phyloP scores from a whole-genome alignment of 1,284 basidiomycete genomes.

The Boletus semigastroideus region DNA sequence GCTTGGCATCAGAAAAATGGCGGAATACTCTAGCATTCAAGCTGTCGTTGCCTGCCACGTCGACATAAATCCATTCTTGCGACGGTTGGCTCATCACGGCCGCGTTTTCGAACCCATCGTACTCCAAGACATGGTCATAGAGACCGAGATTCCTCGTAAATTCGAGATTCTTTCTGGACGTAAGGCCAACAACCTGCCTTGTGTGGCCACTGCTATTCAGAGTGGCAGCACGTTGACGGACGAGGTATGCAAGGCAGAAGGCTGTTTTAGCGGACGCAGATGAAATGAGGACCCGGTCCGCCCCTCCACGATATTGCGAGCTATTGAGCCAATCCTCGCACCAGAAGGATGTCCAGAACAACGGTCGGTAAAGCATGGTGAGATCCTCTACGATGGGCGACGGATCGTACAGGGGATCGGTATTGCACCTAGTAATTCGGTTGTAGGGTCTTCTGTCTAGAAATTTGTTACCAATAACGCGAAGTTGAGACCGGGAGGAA shows the following conservation, averaged over 20 bases:
- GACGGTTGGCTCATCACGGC: constrained; percentile 26
- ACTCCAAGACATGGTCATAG: constrained; percentile 55
- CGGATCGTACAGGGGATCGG: constrained; percentile 52
- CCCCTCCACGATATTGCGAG: constrained; percentile 45
- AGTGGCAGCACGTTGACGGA: constrained; percentile 35
- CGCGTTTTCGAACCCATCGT: constrained; percentile 41
- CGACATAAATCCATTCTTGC: constrained; percentile 54
- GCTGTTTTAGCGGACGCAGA: constrained; percentile 69
- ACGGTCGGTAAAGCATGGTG: constrained; percentile 63
- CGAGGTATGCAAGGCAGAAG: constrained; percentile 59
- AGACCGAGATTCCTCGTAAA: constrained; percentile 54
- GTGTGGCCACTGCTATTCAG: constrained; percentile 13
- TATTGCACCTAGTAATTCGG: constrained; percentile 55
- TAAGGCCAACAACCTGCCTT: constrained; percentile 50
- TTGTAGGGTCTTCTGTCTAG: constrained; percentile 66
- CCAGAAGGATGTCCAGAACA: constrained; percentile 72
- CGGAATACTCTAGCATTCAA: constrained; percentile 45
- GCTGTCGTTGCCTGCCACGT: constrained; percentile 54
- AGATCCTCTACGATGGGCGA: constrained; percentile 50
- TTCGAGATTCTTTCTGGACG: constrained; percentile 50
- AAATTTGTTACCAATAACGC: neutral
- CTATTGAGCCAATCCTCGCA: constrained; percentile 63
- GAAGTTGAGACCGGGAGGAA: neutral
- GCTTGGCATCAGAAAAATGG: constrained; percentile 39
- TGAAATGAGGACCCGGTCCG: constrained; percentile 51